phyloP scores from a whole-genome alignment of 192 early-diverging fungal genomes.

The Entophlyctis helioformis region DNA sequence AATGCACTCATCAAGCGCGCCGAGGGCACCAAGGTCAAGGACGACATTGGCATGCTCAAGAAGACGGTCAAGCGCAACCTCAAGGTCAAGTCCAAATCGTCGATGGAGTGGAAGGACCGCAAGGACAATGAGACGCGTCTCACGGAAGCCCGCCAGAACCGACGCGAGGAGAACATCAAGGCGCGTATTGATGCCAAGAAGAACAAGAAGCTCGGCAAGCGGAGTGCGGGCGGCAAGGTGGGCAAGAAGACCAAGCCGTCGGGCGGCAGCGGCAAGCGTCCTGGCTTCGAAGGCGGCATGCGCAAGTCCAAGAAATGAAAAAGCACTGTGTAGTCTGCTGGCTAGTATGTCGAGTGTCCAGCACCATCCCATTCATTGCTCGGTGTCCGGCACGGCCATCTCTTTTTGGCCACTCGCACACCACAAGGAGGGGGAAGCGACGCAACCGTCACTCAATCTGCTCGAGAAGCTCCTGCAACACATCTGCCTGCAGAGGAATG shows the following conservation, averaged over 20 bases:
- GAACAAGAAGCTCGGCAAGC: constrained; percentile 52
- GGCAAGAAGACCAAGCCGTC: constrained; percentile 56
- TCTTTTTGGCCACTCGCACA: too few species aligned
- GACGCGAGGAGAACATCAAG: constrained; percentile 78
- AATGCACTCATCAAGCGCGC: constrained; percentile 66
- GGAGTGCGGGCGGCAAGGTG: constrained; percentile 42
- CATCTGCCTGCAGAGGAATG: too few species aligned
- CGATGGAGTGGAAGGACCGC: constrained; percentile 72
- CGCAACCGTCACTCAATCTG: too few species aligned
- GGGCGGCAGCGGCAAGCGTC: constrained; percentile 48
- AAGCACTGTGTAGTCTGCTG: too few species aligned
- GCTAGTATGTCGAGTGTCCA: too few species aligned
- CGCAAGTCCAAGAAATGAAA: constrained; percentile 18
- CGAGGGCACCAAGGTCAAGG: constrained; percentile 83
- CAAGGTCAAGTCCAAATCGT: constrained; percentile 73
- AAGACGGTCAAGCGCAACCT: constrained; percentile 81
- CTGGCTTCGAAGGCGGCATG: constrained; percentile 23
- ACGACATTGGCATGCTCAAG: constrained; percentile 79
- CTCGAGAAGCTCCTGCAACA: too few species aligned
- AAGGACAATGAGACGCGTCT: constrained; percentile 47
- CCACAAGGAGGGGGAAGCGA: too few species aligned
- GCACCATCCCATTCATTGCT: too few species aligned
- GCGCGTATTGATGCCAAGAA: constrained; percentile 66
- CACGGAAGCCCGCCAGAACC: constrained; percentile 60
- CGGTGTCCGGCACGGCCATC: too few species aligned